Conservation (phyloP, 2,329 filamentous ascomycete genomes). For the Simplicillium aogashimaense region DNA sequence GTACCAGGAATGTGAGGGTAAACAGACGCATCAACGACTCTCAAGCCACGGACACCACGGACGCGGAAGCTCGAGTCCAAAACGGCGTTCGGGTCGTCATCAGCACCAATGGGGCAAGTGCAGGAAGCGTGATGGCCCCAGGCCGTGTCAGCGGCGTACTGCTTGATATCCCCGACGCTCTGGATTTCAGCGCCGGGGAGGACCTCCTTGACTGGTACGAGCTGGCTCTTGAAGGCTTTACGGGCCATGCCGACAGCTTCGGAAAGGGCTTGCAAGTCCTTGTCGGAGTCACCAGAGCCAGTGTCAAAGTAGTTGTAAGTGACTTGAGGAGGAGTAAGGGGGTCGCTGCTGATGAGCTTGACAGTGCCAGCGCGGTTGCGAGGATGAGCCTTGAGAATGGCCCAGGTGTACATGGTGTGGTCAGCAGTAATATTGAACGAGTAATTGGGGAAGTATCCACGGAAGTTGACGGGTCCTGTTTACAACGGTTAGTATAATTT, state of each 20-base stretch:
- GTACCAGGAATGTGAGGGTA: slow-evolving; percentile 27
- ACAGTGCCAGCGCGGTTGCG: slow-evolving; percentile 55
- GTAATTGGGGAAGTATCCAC: slow-evolving; percentile 47
- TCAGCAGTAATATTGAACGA: slow-evolving; percentile 32
- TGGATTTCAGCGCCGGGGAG: slow-evolving; percentile 10
- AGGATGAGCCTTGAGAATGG: slow-evolving; percentile 49
- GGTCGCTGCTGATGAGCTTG: slow-evolving; percentile 48
- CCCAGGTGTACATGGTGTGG: slow-evolving; percentile 29
- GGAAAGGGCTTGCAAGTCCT: slow-evolving; percentile 41
- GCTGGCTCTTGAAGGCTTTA: slow-evolving; percentile 20
- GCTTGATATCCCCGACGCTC: slow-evolving; percentile 8
- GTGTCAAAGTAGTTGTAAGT: slow-evolving; percentile 51
- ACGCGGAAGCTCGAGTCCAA: slow-evolving; percentile 40
- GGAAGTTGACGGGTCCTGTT: slow-evolving; percentile 38
- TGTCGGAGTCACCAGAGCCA: slow-evolving; percentile 33
- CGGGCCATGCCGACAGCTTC: slow-evolving; percentile 46
- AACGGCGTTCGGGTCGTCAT: slow-evolving; percentile 25
- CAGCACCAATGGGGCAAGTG: slow-evolving; percentile 20
- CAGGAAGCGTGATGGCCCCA: slow-evolving; percentile 24
- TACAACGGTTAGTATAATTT: neutral
- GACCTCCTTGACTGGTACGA: slow-evolving; percentile 11
- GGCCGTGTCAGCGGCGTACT: slow-evolving; percentile 18
- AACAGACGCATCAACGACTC: slow-evolving; percentile 35
- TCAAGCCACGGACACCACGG: slow-evolving; percentile 30
- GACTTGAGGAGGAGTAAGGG: slow-evolving; percentile 53